phyloP scores from a whole-genome alignment of 2,329 filamentous ascomycete species.

The Hirsutella rhossiliensis region DNA sequence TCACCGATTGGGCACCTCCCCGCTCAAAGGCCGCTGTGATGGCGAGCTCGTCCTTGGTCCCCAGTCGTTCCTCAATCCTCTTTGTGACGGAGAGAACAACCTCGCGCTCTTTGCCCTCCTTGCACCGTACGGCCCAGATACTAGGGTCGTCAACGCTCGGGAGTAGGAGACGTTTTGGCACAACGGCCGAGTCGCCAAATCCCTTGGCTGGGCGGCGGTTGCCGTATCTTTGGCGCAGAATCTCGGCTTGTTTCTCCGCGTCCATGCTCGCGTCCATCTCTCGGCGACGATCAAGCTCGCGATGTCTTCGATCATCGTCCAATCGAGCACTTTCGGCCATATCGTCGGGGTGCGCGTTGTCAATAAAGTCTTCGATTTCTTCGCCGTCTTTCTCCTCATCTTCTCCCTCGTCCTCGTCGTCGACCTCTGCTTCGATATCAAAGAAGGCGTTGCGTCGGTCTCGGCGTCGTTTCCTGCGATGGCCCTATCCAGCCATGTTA shows the following conservation, averaged over 20 bases:
- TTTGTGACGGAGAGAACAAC: constrained; percentile 81
- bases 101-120: constrained; percentile 90
- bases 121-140: constrained; percentile 89
- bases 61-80: constrained; percentile 68
- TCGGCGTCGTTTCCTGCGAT: constrained; percentile 72
- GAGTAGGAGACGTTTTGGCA: constrained; percentile 76
- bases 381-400: constrained; percentile 85
- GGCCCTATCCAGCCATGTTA: constrained; percentile 30
- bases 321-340: constrained; percentile 67
- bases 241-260: constrained; percentile 83
- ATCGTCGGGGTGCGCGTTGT: constrained; percentile 85
- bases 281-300: constrained; percentile 85
- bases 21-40: constrained; percentile 91
- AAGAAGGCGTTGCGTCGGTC: constrained; percentile 76
- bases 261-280: constrained; percentile 82
- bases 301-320: constrained; percentile 82
- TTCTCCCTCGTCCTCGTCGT: constrained; percentile 80
- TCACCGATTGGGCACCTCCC: constrained; percentile 60
- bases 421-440: constrained; percentile 96
- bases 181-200: constrained; percentile 58
- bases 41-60: constrained; percentile 66
- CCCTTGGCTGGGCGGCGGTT: constrained; percentile 56
- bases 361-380: constrained; percentile 72
- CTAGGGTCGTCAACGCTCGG: constrained; percentile 91
- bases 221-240: constrained; percentile 79